phyloP scores from a whole-genome alignment of 192 early-diverging fungal species.

The Umbelopsis sp. region DNA sequence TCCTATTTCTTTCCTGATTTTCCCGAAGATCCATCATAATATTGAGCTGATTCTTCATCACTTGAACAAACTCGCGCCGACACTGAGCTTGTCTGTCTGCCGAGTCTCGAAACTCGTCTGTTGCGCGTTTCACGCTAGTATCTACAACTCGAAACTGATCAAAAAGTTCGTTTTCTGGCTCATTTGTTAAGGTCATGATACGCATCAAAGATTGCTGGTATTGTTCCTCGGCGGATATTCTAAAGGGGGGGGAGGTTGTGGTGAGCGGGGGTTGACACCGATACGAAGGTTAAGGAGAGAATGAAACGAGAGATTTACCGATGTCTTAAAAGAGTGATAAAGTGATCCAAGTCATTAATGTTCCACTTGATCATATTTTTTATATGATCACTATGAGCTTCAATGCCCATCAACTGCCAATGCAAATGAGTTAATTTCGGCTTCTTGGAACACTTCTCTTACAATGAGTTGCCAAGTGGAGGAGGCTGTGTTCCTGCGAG shows the following conservation, averaged over 20 bases:
- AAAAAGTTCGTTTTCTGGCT: neutral
- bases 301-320: constrained; percentile 14
- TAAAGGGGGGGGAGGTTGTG: neutral
- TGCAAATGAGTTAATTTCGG: neutral
- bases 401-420: constrained; percentile 23
- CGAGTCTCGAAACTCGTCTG: constrained; percentile 11
- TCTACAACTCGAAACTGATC: constrained; percentile 8
- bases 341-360: constrained; percentile 25
- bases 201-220: constrained; percentile 9
- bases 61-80: constrained; percentile 21
- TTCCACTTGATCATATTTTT: constrained; percentile 31
- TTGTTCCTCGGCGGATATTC: constrained; percentile 7
- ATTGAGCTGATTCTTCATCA: constrained; percentile 23
- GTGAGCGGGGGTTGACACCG: neutral
- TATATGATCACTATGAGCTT: constrained; percentile 27
- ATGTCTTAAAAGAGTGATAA: constrained; percentile 23
- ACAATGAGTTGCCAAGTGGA: too few relatives aligned
- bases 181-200: neutral
- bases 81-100: constrained; percentile 16
- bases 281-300: neutral
- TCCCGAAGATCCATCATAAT: constrained; percentile 16
- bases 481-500: too few relatives aligned
- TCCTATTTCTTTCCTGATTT: constrained; percentile 26
- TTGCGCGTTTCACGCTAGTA: constrained; percentile 3
- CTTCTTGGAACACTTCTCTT: too few relatives aligned